Base-by-base conservation (phyloP, 1,139 yeast species). In the Debaryomycetaceae sp. region DNA sequence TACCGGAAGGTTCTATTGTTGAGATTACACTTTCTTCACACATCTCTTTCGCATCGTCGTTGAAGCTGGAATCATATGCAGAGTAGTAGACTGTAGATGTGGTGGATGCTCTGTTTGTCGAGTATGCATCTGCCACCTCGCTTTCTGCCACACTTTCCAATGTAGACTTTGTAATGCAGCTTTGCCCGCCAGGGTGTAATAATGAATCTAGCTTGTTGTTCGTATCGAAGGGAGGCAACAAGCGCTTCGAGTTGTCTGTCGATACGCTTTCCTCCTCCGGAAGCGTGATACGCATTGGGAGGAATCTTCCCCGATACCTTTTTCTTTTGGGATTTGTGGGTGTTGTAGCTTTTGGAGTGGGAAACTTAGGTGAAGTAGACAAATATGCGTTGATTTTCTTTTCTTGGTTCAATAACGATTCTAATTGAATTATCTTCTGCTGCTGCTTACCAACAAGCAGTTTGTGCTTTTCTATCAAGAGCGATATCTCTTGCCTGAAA, bases 371-470 rank as follows among this genome's bases (percentile, higher is more conserved):
- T 5, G 60, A 49, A 11, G 31, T 27, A 8, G 57, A 45, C 35
- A 57, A 45, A 34, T 43, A 44, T 11, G 46, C 43, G 38, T 57
- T 57, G n/a, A 52, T 39, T 38, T 51, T 50, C 34, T 60, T 53
- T 48, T 66, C 70, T 40, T 62, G 56, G 14, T 48, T 43, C 37
- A 67, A 53, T 34, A 67, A 56, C 6, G 52, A 43, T 40, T 57
- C 63, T 37, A 68, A 54, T 39, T 60, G 58, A 6, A 52, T 43
- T 22, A 67, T 67, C 44, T 67, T 69, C 7, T 56, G 55, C 49
- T 63, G 61, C 45, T 68, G 70, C 44, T 58, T 62, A 33, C 49
- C 51, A 13, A 64, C 53, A 49, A 62, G 55, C 6, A 52, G 48
- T 14, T 57, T 53, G 45, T 65, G 70, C 8, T 58, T 58, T 38